A percentile compares a stretch with the other conserved stretches of the same genome.
Conservation (phyloP, 129 eudicot species). For the Gnaphalium uliginosum region DNA sequence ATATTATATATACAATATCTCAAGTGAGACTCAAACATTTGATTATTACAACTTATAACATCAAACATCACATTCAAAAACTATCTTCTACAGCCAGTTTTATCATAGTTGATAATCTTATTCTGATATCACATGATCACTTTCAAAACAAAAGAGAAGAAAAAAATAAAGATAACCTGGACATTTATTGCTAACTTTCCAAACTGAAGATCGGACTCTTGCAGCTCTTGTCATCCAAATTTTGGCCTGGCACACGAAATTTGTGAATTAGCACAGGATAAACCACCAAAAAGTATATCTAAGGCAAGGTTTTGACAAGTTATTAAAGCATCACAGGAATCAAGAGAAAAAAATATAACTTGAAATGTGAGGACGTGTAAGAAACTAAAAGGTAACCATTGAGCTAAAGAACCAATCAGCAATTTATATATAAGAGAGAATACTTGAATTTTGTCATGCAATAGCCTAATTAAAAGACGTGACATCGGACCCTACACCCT, state of each 20-base stretch:
- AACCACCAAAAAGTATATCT: not conserved
- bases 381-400: not conserved
- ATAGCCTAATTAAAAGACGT: not conserved
- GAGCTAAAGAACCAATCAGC: not conserved
- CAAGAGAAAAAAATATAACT: not conserved
- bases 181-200: conserved; percentile 81
- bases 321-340: conserved; percentile 5
- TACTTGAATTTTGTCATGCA: not conserved
- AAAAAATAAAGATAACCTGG: conserved; percentile 50
- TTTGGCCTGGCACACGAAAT: conserved; percentile 50
- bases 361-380: not conserved
- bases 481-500: not conserved
- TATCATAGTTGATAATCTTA: not conserved
- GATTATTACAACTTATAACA: too few relatives aligned
- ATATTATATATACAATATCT: too few relatives aligned
- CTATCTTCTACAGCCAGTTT: not conserved
- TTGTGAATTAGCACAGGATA: conserved; percentile 1
- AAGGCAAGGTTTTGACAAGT: not conserved
- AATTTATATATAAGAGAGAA: not conserved
- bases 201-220: conserved; percentile 75
- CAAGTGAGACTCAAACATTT: not conserved
- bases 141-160: not conserved
- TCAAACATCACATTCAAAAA: not conserved
- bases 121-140: not conserved
- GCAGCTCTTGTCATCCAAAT: conserved; percentile 86